Base-by-base conservation (phyloP, 1,139 yeast genomes). In the Sugiyamaella pinicola region DNA sequence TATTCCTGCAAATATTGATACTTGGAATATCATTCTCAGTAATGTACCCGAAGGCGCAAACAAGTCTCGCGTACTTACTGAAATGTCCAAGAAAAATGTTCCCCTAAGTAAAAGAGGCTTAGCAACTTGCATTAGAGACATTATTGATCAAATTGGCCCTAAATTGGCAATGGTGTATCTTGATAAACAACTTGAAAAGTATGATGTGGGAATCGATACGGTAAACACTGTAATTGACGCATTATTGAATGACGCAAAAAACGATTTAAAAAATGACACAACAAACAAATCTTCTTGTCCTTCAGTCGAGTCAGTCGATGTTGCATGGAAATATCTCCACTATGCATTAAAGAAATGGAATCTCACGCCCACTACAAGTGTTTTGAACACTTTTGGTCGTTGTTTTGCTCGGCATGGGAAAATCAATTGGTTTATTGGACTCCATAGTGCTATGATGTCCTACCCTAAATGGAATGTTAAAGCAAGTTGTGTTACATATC, bases 1-100 rank as follows among this genome's bases (percentile, higher is more conserved):
- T 0, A 51, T 75, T 2, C 55, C 61, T 2, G 74, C 74, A 0
- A 74, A 76, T 57, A 47, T 66, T 1, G 66, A 65, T 15, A 75
- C 79, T 0, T 76, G 79, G 79, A 70, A 71, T 47, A 64, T 60
- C 8, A 54, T 64, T 6, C 53, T 65, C 19, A 45, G 53, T 18
- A 46, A 56, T 26, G 51, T 64, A 13, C 63, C 64, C 9, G 58
- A 58, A 15, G 56, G 59, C 2, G 49, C 52, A 3, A 56, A 56
- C 18, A 60, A 60, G 49, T 49, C 56, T 12, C 42, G 48, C 6
- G 51, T 64, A 5, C 49, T 62, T 13, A 43, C 55, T 22, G 59
- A 57, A 22, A 64, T 65, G 69, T 54, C 59, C n/a, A 41, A 53
- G 22, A 44, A 53, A 10, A 44, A 53, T 2, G 56, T 66, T 19